These are phyloP conservation scores for Arabidopsis arenosa DNA, from an alignment of 345 rosid species.

Conservation along the genomic window DNA sequence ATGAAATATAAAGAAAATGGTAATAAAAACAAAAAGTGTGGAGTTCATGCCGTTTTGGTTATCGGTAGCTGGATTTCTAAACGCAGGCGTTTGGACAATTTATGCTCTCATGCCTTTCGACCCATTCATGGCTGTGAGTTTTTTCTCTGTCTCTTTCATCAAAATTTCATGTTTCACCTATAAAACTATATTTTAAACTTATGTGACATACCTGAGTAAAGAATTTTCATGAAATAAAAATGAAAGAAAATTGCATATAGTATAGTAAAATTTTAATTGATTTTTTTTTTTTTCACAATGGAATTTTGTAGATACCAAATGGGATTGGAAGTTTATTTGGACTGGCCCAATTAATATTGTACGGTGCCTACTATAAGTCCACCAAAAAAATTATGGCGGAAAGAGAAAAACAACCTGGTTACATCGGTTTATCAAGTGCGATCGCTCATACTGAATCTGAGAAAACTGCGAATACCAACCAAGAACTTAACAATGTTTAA, in stretches of 20 bases:
- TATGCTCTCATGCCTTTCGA: slow-evolving; percentile 79
- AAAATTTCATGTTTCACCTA: slow-evolving; percentile 15
- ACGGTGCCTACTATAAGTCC: slow-evolving; percentile 67
- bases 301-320: slow-evolving; percentile 63
- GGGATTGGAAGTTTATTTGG: slow-evolving; percentile 69
- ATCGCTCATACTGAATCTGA: slow-evolving; percentile 30
- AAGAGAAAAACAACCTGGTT: slow-evolving; percentile 33
- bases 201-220: not conserved
- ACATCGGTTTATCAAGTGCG: slow-evolving; percentile 47
- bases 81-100: slow-evolving; percentile 69
- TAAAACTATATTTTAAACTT: not conserved
- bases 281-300: not conserved
- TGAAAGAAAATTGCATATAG: not conserved
- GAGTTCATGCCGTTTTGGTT: slow-evolving; percentile 88
- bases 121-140: slow-evolving; percentile 66
- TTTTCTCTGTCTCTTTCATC: not conserved
- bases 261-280: not conserved
- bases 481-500: slow-evolving; percentile 9
- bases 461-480: not conserved
- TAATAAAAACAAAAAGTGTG: slow-evolving; percentile 79
- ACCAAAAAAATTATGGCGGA: slow-evolving; percentile 58
- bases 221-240: not conserved
- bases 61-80: slow-evolving; percentile 72
- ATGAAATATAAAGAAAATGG: slow-evolving; percentile 57
- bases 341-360: slow-evolving; percentile 63